Conservation (phyloP, 2,329 filamentous ascomycete species). For the Cordyceps pruinosa region DNA sequence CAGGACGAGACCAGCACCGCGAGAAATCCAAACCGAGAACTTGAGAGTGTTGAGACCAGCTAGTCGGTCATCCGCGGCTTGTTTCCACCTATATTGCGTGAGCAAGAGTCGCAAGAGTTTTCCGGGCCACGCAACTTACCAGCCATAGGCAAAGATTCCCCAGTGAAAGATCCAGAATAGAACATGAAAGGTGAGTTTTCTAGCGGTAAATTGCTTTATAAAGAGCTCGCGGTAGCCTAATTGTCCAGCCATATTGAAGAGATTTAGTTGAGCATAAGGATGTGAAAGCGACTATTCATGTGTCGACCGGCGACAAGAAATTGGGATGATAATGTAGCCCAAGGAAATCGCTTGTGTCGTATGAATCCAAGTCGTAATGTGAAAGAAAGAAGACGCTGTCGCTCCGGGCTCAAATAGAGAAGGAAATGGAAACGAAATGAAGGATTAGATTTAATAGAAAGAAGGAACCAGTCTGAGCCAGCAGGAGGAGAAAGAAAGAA, state of each 20-base stretch:
- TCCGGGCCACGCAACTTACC: constrained; percentile 48
- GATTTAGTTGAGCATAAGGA: constrained; percentile 15
- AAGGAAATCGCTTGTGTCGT: background rate
- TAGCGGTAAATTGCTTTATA: constrained; percentile 59
- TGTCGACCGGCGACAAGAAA: constrained; percentile 50
- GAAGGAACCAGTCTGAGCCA: constrained; percentile 50
- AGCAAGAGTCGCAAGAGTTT: background rate
- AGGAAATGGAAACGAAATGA: background rate
- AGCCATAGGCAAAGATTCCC: constrained; percentile 75
- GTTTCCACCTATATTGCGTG: constrained; percentile 60
- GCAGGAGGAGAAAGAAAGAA: constrained; percentile 39
- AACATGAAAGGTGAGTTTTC: constrained; percentile 72
- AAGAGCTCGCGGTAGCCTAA: constrained; percentile 38
- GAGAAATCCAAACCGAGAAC: constrained; percentile 92
- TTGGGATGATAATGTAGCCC: background rate
- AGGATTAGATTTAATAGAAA: constrained; percentile 21
- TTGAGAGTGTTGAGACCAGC: constrained; percentile 71
- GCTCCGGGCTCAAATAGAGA: background rate
- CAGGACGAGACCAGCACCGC: constrained; percentile 83
- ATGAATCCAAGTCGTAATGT: background rate
- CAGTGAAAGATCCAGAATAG: constrained; percentile 76
- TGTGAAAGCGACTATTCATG: constrained; percentile 25
- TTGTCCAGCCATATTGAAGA: constrained; percentile 32
- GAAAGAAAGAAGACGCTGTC: background rate
- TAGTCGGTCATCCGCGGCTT: constrained; percentile 60